Evolutionary conservation across 768 basidiomycete genomes (phyloP).

Genomic region (Boletus fagicola): DNA sequence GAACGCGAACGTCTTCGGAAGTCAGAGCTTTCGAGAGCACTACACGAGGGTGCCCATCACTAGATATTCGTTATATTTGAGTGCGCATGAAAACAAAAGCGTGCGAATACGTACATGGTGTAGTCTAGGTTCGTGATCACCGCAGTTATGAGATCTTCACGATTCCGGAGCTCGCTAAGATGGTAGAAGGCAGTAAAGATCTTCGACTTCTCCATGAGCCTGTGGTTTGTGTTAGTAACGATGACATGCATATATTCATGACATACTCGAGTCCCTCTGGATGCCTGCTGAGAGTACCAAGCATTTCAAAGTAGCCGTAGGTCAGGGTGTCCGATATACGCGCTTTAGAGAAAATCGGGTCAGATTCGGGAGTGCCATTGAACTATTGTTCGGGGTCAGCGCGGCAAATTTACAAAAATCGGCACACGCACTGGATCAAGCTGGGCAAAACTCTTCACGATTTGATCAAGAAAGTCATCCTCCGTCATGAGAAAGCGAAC

Average conservation of each 20-base stretch:
- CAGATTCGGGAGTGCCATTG: conserved; percentile 67
- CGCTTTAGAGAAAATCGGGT: conserved; percentile 82
- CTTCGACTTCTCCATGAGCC: conserved; percentile 86
- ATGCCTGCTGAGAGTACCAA: conserved; percentile 86
- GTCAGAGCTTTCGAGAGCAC: conserved; percentile 93
- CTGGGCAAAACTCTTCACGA: conserved; percentile 85
- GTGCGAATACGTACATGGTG: conserved; percentile 57
- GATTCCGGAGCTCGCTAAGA: conserved; percentile 82
- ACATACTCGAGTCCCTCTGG: conserved; percentile 87
- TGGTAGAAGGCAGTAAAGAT: conserved; percentile 97
- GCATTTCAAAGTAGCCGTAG: conserved; percentile 93
- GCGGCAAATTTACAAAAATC: neutral
- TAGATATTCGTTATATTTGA: conserved; percentile 31
- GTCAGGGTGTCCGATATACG: conserved; percentile 81
- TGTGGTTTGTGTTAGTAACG: conserved; percentile 29
- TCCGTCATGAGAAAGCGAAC: conserved; percentile 75
- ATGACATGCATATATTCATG: neutral
- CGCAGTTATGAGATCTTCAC: conserved; percentile 89
- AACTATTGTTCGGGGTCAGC: conserved; percentile 43
- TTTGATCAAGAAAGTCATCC: conserved; percentile 81
- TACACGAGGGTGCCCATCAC: conserved; percentile 93
- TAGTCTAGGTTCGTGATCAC: conserved; percentile 94
- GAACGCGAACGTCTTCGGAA: conserved; percentile 87
- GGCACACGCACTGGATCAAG: conserved; percentile 74
- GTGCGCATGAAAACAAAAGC: neutral